Base-by-base conservation (phyloP, 345 rosid species). In the Trapa bicornis region DNA sequence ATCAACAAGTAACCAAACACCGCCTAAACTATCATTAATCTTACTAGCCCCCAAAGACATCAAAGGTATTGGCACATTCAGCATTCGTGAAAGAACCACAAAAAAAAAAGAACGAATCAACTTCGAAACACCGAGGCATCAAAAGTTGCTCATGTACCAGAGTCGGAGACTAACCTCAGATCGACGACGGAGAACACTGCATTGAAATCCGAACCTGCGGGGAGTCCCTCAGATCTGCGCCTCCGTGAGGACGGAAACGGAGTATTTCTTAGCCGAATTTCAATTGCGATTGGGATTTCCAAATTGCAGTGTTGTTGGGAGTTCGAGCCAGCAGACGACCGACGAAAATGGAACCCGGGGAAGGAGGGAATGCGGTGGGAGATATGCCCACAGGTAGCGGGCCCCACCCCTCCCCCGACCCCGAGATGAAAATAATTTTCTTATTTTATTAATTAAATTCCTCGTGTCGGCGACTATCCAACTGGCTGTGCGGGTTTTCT, bases 171-270 rank as follows among this genome's bases (percentile, higher is more conserved):
- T 58, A 37, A 58, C 37, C 63, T 58, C 37, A 58, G 63, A 58
- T 33, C 63, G 63, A 58, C 63, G 38, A 58, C 10, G 63, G 16
- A 58, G 63, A 58, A 58, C 63, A 35, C 63, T 16, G 63, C 63
- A 58, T 58, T 58, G 38, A 58, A 38, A 54, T 54, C 60, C 10
- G 32, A n/a, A 54, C 11, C 60, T 7, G 8, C 33, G 60, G 3
- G 38, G 63, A 58, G 3, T 14, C 37, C 5, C 63, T 32, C 63
- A 33, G 63, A 58, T 58, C 63, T 22, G 60, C n/a, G 60, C 35
- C 35, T 54, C 35, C 33, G 33, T 6, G 60, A 22, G 22, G 60
- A 52, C n/a, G 16, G 22, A 6, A 17, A 54, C 22, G 35, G 60
- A 0, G 22, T 54, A 54, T 3, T 54, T 22, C 29, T 54, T n/a